phyloP scores from a whole-genome alignment of 2,329 filamentous ascomycete species.

The Trichoderma asperellum region DNA sequence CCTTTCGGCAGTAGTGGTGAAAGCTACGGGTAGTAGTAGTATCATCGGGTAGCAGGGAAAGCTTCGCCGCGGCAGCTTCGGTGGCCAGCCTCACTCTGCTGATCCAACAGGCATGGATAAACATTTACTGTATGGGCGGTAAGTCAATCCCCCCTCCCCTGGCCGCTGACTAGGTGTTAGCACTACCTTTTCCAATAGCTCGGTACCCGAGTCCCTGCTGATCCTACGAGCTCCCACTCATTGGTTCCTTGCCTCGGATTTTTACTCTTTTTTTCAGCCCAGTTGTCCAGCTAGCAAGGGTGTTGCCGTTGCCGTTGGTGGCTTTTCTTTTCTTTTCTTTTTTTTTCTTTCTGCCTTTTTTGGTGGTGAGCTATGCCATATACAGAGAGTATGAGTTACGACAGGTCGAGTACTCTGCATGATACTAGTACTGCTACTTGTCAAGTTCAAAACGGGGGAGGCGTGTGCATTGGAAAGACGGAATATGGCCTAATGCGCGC shows the following conservation, averaged over 20 bases:
- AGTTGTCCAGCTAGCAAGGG: slow-evolving; percentile 14
- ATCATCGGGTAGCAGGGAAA: neutral
- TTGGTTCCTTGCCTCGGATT: neutral
- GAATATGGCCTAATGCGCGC: slow-evolving; percentile 22
- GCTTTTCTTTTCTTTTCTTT: neutral
- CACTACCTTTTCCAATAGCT: slow-evolving; percentile 5
- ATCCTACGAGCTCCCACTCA: neutral
- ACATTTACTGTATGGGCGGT: neutral
- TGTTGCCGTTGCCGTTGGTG: neutral
- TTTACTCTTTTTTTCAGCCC: slow-evolving; percentile 14
- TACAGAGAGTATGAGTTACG: slow-evolving; percentile 3
- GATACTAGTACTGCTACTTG: neutral
- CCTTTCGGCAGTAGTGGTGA: slow-evolving; percentile 7
- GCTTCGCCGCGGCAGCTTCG: slow-evolving; percentile 16
- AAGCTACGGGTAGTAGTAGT: neutral
- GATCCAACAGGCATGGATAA: slow-evolving; percentile 7
- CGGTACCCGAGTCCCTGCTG: slow-evolving; percentile 17
- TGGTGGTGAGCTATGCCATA: neutral
- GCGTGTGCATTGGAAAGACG: slow-evolving; percentile 17
- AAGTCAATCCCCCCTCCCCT: neutral
- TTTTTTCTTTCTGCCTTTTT: neutral
- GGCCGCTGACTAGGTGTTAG: neutral
- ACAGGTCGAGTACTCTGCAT: slow-evolving; percentile 3
- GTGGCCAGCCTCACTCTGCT: slow-evolving; percentile 14
- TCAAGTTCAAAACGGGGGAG: slow-evolving; percentile 2